These are phyloP conservation scores for Poa annua DNA, from an alignment of 176 grass and related monocot genomes.

Conservation along the genomic window DNA sequence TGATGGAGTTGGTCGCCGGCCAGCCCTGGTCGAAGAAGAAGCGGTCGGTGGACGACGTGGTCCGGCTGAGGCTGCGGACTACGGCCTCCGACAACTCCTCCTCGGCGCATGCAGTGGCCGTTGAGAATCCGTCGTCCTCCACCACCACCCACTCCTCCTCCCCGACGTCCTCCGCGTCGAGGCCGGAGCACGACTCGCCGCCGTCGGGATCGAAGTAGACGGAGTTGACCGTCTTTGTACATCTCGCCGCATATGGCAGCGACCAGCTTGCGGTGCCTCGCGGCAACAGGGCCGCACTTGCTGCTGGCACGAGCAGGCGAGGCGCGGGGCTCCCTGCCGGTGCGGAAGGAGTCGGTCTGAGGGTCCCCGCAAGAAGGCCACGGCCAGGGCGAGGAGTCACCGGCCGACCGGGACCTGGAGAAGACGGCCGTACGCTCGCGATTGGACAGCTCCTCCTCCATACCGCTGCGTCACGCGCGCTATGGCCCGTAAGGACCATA, in stretches of 20 bases:
- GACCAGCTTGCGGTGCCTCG: not conserved
- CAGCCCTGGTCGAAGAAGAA: conserved; percentile 65
- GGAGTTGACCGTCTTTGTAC: conserved; percentile 63
- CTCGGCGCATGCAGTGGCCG: conserved; percentile 18
- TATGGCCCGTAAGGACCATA: no score
- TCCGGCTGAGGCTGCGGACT: conserved; percentile 48
- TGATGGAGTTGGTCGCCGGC: conserved; percentile 50
- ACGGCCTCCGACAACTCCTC: conserved; percentile 54
- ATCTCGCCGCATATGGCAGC: conserved; percentile 6
- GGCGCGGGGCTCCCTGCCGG: conserved; percentile 27
- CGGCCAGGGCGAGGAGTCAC: conserved; percentile 40
- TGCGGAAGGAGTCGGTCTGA: conserved; percentile 59
- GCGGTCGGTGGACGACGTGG: conserved; percentile 43
- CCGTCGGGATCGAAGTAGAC: conserved; percentile 51
- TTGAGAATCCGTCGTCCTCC: conserved; percentile 35
- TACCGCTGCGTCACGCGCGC: no score
- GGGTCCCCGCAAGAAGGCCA: conserved; percentile 61
- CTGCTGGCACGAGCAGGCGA: not conserved
- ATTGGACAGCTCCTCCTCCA: no score
- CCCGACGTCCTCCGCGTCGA: not conserved
- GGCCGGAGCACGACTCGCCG: not conserved
- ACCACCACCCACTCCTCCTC: not conserved
- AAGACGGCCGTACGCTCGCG: conserved; percentile 41
- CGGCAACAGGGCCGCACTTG: not conserved
- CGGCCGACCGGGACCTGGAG: conserved; percentile 35